These are phyloP conservation scores for Neophaeococcomyces mojaviensis DNA, from an alignment of 2,329 filamentous ascomycete genomes.

Conservation along the genomic window DNA sequence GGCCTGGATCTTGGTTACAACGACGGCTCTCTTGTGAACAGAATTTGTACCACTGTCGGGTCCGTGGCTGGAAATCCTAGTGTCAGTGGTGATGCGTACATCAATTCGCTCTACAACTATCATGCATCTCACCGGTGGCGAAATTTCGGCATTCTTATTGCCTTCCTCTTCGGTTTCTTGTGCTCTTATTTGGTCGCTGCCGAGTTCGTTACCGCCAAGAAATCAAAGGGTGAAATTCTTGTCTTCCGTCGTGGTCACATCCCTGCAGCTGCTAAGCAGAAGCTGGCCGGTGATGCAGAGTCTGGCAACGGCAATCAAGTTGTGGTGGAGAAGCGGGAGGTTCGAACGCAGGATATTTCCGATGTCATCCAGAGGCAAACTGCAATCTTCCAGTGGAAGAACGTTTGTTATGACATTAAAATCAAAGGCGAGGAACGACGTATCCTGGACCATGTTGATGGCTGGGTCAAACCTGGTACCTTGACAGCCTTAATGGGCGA, in stretches of 20 bases:
- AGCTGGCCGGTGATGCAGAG: constrained; percentile 24
- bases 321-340: constrained; percentile 28
- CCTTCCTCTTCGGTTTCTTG: constrained; percentile 55
- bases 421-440: constrained; percentile 72
- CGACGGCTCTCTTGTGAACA: constrained; percentile 52
- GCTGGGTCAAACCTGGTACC: constrained; percentile 89
- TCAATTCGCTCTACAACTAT: constrained; percentile 50
- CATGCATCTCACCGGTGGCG: constrained; percentile 54
- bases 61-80: constrained; percentile 44
- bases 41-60: constrained; percentile 57
- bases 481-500: constrained; percentile 85
- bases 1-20: too few species aligned
- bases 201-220: constrained; percentile 27
- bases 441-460: constrained; percentile 78
- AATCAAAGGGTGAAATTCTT: constrained; percentile 32
- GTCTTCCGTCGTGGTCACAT: constrained; percentile 25
- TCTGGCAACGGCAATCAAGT: constrained; percentile 19
- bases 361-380: constrained; percentile 55
- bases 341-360: constrained; percentile 19
- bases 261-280: constrained; percentile 14
- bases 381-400: constrained; percentile 72
- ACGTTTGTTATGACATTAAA: constrained; percentile 74
- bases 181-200: constrained; percentile 21
- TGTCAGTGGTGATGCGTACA: constrained; percentile 54
- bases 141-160: constrained; percentile 62